phyloP scores from a whole-genome alignment of 139 green algal genomes.

The Medakamo hakoo region DNA sequence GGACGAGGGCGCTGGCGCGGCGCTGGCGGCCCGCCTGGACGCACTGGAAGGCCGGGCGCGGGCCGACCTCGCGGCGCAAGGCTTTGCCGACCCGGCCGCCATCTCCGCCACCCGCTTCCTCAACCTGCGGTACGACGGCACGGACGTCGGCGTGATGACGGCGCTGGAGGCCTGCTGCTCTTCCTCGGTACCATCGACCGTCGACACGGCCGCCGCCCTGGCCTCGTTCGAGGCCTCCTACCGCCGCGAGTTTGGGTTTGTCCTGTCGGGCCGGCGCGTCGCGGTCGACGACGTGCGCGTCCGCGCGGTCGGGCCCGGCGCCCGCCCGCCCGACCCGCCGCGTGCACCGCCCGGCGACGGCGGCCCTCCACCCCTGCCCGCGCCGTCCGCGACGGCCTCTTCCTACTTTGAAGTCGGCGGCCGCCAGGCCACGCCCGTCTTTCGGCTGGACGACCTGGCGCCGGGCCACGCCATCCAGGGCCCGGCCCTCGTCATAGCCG shows the following conservation, averaged over 20 bases:
- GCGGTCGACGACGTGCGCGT: slow-evolving; percentile 83
- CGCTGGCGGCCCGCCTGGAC: slow-evolving; percentile 36
- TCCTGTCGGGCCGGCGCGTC: slow-evolving; percentile 52
- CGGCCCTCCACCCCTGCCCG: slow-evolving; percentile 25
- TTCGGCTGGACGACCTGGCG: slow-evolving; percentile 39
- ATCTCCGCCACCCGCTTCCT: slow-evolving; percentile 37
- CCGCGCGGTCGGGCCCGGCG: slow-evolving; percentile 12
- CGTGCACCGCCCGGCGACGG: neutral
- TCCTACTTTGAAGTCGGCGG: slow-evolving; percentile 47
- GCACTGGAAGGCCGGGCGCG: slow-evolving; percentile 25
- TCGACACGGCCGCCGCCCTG: neutral
- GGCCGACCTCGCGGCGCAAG: slow-evolving; percentile 21
- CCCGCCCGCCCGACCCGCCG: neutral
- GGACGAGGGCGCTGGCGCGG: neutral
- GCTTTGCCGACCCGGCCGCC: slow-evolving; percentile 2
- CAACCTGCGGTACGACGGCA: slow-evolving; percentile 84
- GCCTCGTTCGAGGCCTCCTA: slow-evolving; percentile 37
- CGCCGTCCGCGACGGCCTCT: slow-evolving; percentile 13
- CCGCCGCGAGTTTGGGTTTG: slow-evolving; percentile 84
- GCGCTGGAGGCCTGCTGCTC: neutral
- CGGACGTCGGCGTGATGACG: slow-evolving; percentile 88
- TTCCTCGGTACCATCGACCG: neutral
- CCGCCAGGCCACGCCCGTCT: slow-evolving; percentile 57
- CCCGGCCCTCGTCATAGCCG: slow-evolving; percentile 84
- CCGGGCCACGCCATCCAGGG: slow-evolving; percentile 46